These are phyloP conservation scores for Plasmodium ovale DNA, from an alignment of 169 alveolate genomes.

Conservation along the genomic window DNA sequence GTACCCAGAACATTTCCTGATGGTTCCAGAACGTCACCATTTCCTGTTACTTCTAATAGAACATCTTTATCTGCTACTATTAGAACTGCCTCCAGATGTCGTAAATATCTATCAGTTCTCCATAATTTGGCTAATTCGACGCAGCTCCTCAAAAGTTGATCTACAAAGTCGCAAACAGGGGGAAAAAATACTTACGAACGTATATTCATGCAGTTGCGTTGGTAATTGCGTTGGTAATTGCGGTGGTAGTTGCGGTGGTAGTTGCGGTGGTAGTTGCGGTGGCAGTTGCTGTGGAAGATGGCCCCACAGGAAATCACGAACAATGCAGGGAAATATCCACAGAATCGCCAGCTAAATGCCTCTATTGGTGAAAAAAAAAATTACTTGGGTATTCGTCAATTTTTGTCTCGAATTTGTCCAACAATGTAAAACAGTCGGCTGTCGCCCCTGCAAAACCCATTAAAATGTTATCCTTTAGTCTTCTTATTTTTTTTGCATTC, in stretches of 20 bases:
- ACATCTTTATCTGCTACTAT: slow-evolving; percentile 86
- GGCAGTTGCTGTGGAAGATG: too few species aligned
- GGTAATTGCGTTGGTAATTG: not conserved
- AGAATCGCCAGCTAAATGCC: not conserved
- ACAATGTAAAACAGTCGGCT: slow-evolving; percentile 88
- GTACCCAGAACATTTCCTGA: slow-evolving; percentile 88
- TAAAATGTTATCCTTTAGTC: slow-evolving; percentile 79
- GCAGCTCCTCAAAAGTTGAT: slow-evolving; percentile 88
- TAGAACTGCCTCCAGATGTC: slow-evolving; percentile 88
- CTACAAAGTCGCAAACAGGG: slow-evolving; percentile 28
- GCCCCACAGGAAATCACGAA: too few species aligned
- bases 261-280: too few species aligned
- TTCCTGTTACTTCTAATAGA: slow-evolving; percentile 86
- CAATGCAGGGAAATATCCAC: not conserved
- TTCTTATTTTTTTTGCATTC: slow-evolving; percentile 81
- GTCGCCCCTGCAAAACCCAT: slow-evolving; percentile 91
- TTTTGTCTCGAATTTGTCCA: slow-evolving; percentile 86
- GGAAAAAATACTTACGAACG: not conserved
- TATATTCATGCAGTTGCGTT: not conserved
- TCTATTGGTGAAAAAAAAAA: not conserved
- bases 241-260: too few species aligned
- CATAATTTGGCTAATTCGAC: slow-evolving; percentile 89
- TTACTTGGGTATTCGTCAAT: slow-evolving; percentile 88
- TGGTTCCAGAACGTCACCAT: slow-evolving; percentile 89
- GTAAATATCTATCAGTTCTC: slow-evolving; percentile 86